Conservation (phyloP, 768 basidiomycete genomes). For the Rubroboletus pulcherrimus region DNA sequence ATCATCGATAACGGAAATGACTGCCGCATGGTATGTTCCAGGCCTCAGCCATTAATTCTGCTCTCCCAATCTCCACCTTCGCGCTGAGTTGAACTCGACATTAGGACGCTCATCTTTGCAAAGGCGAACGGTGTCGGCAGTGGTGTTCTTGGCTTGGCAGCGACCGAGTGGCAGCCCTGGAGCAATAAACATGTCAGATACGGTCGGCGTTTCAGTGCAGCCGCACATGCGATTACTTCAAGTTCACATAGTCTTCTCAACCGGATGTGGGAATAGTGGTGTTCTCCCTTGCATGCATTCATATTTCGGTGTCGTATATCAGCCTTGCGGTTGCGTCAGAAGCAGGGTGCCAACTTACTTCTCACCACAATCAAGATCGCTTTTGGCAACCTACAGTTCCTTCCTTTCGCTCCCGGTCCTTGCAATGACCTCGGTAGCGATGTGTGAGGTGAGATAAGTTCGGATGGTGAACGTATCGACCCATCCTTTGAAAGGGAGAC, state of each 20-base stretch:
- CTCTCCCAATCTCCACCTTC: neutral
- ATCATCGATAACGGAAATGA: constrained; percentile 28
- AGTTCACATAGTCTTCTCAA: neutral
- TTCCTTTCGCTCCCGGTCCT: neutral
- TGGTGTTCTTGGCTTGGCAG: neutral
- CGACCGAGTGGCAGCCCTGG: neutral
- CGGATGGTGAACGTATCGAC: neutral
- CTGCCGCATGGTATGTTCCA: constrained; percentile 11
- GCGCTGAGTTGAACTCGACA: neutral
- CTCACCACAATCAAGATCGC: neutral
- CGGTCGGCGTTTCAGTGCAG: neutral
- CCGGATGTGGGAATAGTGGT: neutral
- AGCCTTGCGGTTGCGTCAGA: neutral
- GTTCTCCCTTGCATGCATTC: constrained; percentile 1
- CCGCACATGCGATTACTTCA: neutral
- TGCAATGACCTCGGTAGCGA: neutral
- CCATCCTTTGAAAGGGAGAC: neutral
- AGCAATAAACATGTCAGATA: neutral
- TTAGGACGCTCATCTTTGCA: neutral
- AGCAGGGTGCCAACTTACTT: neutral
- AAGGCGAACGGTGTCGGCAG: too few relatives aligned
- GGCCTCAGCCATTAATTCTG: neutral
- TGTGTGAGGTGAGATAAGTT: neutral
- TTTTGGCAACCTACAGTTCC: neutral
- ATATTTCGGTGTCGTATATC: neutral